Evolutionary conservation across 768 basidiomycete species (phyloP).

Genomic region (Tylopilus intermedius): DNA sequence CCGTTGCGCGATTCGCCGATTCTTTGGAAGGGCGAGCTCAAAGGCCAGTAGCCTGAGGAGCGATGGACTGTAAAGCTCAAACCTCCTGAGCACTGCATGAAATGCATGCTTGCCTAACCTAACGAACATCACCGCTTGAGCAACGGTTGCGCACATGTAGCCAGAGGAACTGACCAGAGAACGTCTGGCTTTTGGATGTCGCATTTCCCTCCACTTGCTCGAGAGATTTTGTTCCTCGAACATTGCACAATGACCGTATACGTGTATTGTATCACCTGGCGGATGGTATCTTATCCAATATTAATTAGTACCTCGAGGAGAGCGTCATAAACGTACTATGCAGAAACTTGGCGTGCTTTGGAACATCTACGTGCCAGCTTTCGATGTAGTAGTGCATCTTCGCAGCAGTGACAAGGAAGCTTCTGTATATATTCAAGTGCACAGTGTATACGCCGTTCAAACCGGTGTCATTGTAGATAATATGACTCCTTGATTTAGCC

Average conservation of each 20-base stretch:
- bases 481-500: slow-evolving; percentile 69
- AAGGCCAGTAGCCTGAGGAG: slow-evolving; percentile 46
- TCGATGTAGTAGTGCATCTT: slow-evolving; percentile 83
- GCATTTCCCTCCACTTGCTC: slow-evolving; percentile 35
- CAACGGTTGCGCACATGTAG: neutral
- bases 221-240: slow-evolving; percentile 37
- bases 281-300: slow-evolving; percentile 49
- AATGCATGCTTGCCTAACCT: slow-evolving; percentile 87
- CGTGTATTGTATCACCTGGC: slow-evolving; percentile 54
- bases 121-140: slow-evolving; percentile 1
- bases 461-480: slow-evolving; percentile 70
- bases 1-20: slow-evolving; percentile 38
- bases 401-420: slow-evolving; percentile 74
- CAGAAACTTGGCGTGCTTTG: slow-evolving; percentile 47
- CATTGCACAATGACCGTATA: slow-evolving; percentile 50
- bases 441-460: slow-evolving; percentile 62
- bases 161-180: slow-evolving; percentile 49
- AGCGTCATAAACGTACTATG: slow-evolving; percentile 38
- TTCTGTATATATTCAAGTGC: slow-evolving; percentile 82
- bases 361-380: slow-evolving; percentile 47
- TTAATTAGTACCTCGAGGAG: neutral
- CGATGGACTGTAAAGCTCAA: slow-evolving; percentile 41
- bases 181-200: slow-evolving; percentile 47
- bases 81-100: slow-evolving; percentile 55
- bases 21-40: slow-evolving; percentile 46